Conservation (phyloP, 108 stramenopile genomes). For the Skeletonema menzelii region DNA sequence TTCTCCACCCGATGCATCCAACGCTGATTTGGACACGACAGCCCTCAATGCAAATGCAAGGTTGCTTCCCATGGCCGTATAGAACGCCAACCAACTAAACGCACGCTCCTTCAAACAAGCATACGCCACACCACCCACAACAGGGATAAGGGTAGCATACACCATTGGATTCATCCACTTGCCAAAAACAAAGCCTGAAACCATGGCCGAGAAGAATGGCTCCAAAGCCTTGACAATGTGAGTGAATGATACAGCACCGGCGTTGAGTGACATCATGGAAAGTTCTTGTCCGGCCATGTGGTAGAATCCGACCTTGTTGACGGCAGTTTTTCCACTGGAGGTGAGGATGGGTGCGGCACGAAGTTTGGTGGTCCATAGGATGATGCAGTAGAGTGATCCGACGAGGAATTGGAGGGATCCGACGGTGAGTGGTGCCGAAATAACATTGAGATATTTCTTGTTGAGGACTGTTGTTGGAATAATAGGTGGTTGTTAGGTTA, state of each 20-base stretch:
- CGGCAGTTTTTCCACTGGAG: constrained; percentile 41
- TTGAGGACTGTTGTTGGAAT: constrained; percentile 71
- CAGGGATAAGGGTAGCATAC: constrained; percentile 82
- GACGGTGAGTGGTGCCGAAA: constrained; percentile 90
- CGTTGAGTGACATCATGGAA: constrained; percentile 73
- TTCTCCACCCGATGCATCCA: constrained; percentile 48
- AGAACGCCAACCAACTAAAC: constrained; percentile 91
- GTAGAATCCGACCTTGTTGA: constrained; percentile 72
- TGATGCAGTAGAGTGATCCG: constrained; percentile 77
- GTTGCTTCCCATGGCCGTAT: constrained; percentile 91
- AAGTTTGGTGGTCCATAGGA: constrained; percentile 71
- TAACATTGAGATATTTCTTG: constrained; percentile 91
- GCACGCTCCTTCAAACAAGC: constrained; percentile 87
- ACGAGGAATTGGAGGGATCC: constrained; percentile 88
- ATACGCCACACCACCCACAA: constrained; percentile 89
- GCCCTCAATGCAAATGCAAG: constrained; percentile 87
- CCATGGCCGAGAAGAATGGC: constrained; percentile 83
- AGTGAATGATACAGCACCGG: constrained; percentile 87
- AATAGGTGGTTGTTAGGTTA: too few species aligned
- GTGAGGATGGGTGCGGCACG: constrained; percentile 71
- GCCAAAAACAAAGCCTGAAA: constrained; percentile 72
- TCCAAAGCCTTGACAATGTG: constrained; percentile 94
- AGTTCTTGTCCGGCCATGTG: constrained; percentile 87
- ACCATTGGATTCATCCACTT: constrained; percentile 78
- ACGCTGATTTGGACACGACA: constrained; percentile 85